These are phyloP conservation scores for Vitis labrusca DNA, from an alignment of 164 flowering plant genomes.

Conservation along the genomic window DNA sequence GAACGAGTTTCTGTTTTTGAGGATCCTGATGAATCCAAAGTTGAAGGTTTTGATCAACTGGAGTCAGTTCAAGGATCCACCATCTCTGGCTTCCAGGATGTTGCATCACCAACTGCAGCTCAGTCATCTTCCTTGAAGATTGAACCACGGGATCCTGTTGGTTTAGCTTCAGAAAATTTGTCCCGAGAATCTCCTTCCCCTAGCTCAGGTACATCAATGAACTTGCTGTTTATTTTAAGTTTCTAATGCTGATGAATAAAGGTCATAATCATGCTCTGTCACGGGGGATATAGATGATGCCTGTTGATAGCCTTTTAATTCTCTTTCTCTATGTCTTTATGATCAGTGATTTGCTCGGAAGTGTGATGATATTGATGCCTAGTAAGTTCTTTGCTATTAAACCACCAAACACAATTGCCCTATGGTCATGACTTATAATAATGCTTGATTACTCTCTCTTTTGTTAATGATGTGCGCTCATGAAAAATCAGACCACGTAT, in stretches of 20 bases:
- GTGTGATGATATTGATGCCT: too few species aligned
- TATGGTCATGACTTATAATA: too few species aligned
- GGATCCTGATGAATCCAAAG: slow-evolving; percentile 44
- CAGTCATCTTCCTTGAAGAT: slow-evolving; percentile 44
- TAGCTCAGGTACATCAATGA: slow-evolving; percentile 50
- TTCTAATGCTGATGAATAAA: background rate
- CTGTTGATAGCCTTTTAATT: too few species aligned
- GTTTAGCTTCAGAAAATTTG: slow-evolving; percentile 26
- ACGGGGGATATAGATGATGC: too few species aligned
- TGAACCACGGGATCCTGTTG: slow-evolving; percentile 39
- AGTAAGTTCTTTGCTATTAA: too few species aligned
- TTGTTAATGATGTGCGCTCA: too few species aligned
- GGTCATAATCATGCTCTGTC: background rate
- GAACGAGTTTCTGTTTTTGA: slow-evolving; percentile 58
- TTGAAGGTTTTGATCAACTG: slow-evolving; percentile 30
- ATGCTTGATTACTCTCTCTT: too few species aligned
- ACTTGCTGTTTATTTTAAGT: background rate
- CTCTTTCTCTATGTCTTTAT: too few species aligned
- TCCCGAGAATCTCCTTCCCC: slow-evolving; percentile 63
- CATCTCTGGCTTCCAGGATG: slow-evolving; percentile 40
- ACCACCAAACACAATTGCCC: too few species aligned
- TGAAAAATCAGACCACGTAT: too few species aligned
- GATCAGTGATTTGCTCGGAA: too few species aligned
- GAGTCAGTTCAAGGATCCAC: slow-evolving; percentile 32
- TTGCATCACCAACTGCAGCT: slow-evolving; percentile 39